Conservation (phyloP, 2,329 filamentous ascomycete genomes). For the Salinomyces thailandicus region DNA sequence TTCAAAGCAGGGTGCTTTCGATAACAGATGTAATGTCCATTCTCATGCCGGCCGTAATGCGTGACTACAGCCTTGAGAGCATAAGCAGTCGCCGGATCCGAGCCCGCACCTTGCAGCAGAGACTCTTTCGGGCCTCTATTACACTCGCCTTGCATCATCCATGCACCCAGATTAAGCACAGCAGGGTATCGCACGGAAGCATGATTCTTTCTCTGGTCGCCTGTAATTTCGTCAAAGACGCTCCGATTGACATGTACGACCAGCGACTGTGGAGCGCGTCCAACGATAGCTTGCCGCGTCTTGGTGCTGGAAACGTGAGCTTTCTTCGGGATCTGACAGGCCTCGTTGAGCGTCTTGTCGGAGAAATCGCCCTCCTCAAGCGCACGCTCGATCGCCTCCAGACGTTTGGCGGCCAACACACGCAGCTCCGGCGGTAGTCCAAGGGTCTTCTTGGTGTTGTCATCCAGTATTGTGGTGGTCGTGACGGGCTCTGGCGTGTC, state of each 20-base stretch:
- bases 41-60: conserved; percentile 84
- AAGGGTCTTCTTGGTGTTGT: conserved; percentile 6
- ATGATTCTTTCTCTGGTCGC: conserved; percentile 71
- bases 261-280: conserved; percentile 67
- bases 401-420: conserved; percentile 38
- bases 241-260: conserved; percentile 86
- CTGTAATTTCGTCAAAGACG: conserved; percentile 75
- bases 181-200: conserved; percentile 68
- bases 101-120: conserved; percentile 1
- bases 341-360: conserved; percentile 39
- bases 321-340: conserved; percentile 42
- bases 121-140: conserved; percentile 23
- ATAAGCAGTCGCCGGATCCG: conserved; percentile 38
- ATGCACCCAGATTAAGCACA: conserved; percentile 65
- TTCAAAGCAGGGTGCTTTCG: conserved; percentile 49
- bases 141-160: conserved; percentile 52
- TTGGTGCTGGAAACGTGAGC: conserved; percentile 70
- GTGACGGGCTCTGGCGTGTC: not conserved
- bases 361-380: conserved; percentile 73
- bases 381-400: conserved; percentile 58
- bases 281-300: conserved; percentile 79
- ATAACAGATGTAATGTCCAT: conserved; percentile 92
- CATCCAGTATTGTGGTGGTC: not conserved
- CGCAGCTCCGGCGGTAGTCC: conserved; percentile 35
- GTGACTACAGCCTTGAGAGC: conserved; percentile 75